Conservation (phyloP, 2,329 filamentous ascomycete species). For the Xylaria digitata region DNA sequence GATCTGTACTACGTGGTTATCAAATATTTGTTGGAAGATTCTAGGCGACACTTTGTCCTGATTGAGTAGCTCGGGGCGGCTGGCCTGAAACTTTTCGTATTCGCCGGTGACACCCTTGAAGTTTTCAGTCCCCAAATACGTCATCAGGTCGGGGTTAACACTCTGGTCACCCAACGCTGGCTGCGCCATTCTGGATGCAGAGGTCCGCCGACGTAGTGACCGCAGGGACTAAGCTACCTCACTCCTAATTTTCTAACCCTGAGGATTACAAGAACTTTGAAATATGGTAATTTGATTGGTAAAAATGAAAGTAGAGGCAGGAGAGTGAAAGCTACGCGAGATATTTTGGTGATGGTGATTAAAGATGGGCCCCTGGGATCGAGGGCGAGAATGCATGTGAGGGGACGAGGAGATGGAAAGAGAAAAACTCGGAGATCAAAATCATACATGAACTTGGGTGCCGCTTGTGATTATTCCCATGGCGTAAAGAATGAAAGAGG, state of each 20-base stretch:
- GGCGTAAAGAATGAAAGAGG: constrained; percentile 24
- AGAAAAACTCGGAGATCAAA: neutral
- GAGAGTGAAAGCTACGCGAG: neutral
- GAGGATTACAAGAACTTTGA: neutral
- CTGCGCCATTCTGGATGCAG: constrained; percentile 31
- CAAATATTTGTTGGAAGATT: constrained; percentile 21
- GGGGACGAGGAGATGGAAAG: neutral
- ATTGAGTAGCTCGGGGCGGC: neutral
- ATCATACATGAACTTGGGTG: constrained; percentile 7
- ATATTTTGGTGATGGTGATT: neutral
- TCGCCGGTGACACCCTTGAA: too few relatives aligned
- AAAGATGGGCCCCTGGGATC: neutral
- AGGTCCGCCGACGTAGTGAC: constrained; percentile 1
- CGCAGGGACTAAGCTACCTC: neutral
- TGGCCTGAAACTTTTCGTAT: neutral
- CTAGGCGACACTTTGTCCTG: constrained; percentile 8
- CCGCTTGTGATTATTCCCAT: constrained; percentile 14
- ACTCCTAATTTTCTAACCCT: neutral
- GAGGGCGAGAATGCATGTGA: constrained; percentile 8
- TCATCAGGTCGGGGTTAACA: neutral
- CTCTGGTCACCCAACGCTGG: neutral
- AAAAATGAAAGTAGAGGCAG: neutral
- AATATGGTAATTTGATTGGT: neutral
- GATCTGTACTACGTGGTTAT: constrained; percentile 20
- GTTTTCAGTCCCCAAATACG: neutral